A percentile compares a stretch with the other conserved stretches of the same genome.
Evolutionary conservation across 768 basidiomycete species (phyloP).

Genomic region (Lepiota subincarnata): DNA sequence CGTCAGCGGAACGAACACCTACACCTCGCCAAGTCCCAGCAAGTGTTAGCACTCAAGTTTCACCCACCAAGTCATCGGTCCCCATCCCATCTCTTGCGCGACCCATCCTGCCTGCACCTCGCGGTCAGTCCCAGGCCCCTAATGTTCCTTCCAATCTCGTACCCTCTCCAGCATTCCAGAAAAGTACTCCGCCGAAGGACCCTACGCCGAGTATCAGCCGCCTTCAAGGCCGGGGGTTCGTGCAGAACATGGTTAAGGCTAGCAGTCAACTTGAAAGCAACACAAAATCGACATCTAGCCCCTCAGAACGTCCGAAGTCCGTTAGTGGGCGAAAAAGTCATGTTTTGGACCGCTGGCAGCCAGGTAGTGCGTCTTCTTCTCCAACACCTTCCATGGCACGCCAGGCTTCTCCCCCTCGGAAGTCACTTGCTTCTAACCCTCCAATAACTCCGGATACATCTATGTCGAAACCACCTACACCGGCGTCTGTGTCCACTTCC

Average conservation of each 20-base stretch:
- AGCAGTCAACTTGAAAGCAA: conserved; percentile 51
- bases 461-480: neutral
- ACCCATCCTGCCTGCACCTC: conserved; percentile 48
- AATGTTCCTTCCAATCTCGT: conserved; percentile 39
- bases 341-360: conserved; percentile 74
- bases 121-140: conserved; percentile 38
- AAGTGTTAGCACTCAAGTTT: conserved; percentile 16
- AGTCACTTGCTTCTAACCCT: conserved; percentile 33
- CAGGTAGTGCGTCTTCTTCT: conserved; percentile 24
- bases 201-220: conserved; percentile 79
- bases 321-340: conserved; percentile 38
- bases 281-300: conserved; percentile 27
- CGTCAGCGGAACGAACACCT: conserved; percentile 13
- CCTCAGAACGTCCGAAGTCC: conserved; percentile 29
- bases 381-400: conserved; percentile 33
- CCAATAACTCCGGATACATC: conserved; percentile 16
- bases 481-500: neutral
- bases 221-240: conserved; percentile 82
- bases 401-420: conserved; percentile 27
- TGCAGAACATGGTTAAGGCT: conserved; percentile 76
- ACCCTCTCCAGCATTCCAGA: conserved; percentile 58
- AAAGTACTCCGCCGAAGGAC: conserved; percentile 56
- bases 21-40: conserved; percentile 23
- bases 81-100: conserved; percentile 44
- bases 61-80: conserved; percentile 32